Base-by-base conservation (phyloP, 73 alveolate genomes). In the Tetrahymena thermophila region DNA sequence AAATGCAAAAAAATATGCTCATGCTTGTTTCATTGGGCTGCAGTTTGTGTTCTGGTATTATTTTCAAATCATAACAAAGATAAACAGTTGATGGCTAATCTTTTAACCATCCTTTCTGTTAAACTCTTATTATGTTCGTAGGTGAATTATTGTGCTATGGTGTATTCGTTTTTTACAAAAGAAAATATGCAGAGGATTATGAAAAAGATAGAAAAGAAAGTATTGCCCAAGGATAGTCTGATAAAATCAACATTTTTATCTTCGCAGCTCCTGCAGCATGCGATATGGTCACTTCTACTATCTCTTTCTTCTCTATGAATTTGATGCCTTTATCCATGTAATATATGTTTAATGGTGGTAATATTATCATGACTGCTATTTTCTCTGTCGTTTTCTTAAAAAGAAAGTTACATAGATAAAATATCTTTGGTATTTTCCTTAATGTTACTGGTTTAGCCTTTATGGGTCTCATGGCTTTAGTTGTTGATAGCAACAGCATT, bases 331-430 rank as follows among this genome's bases (percentile, higher is more conserved):
- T 99, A n/a, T 95, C 98, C 58, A 98, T 99, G 94, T 98, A 98
- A 93, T 99, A 98, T 94, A 99, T 99, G 99, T 71, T 99, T 96
- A 98, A 99, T 96, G 99, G 99, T 16, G 97, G 97, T 19, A 98
- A 98, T 85, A 98, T 99, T 43, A 98, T 98, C n/a, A 95, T 98
- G 44, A 98, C 98, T 42, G 98, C 99, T 21, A 38, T 97, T 35
- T 96, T 98, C 96, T 96, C 98, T 55, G 94, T 93, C 42, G 43
- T 98, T 42, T 98, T 98, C 96, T 95, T 98, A 83, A 96, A 96
- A 94, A 98, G 98, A 95, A 96, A 95, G 94, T 97, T 98, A 42
- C 96, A 96, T 71, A 96, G 97, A 55, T 98, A 96, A 93, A 98
- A 98, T 43, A 37, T 96, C 85, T 56, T 95, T 44, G 99, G 99